A percentile compares a stretch with the other conserved stretches of the same genome.
Evolutionary conservation across 2,329 filamentous ascomycete genomes (phyloP).

Genomic region (Stachybotrys elegans): DNA sequence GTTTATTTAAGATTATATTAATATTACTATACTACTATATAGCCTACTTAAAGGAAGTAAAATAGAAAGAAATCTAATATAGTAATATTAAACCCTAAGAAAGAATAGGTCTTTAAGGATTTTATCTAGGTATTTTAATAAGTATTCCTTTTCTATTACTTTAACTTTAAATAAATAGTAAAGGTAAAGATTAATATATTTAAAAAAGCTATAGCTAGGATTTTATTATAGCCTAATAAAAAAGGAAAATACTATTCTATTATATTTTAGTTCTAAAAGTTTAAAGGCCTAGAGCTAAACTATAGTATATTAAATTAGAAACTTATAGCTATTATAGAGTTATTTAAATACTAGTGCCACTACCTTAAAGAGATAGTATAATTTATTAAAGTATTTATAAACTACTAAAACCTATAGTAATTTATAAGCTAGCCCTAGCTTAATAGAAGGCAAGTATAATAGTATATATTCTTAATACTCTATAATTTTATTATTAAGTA

Average conservation of each 20-base stretch:
- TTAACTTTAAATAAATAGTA: background rate
- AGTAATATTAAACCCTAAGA: background rate
- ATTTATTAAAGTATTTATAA: conserved; percentile 2
- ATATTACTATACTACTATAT: conserved; percentile 4
- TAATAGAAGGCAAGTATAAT: conserved; percentile 1
- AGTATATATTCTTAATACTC: conserved; percentile 1
- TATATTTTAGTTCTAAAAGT: conserved; percentile 4
- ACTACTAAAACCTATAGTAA: conserved; percentile 3
- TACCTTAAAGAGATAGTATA: background rate
- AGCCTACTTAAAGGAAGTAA: conserved; percentile 1
- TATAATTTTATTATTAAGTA: conserved; percentile 4
- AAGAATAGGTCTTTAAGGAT: background rate
- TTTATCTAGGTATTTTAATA: conserved; percentile 1
- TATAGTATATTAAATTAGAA: conserved; percentile 2
- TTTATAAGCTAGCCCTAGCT: conserved; percentile 5
- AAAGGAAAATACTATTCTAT: conserved; percentile 1
- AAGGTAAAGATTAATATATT: conserved; percentile 2
- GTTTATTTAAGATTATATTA: background rate
- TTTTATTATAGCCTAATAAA: conserved; percentile 1
- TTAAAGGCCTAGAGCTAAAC: conserved; percentile 1
- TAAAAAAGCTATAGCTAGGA: background rate
- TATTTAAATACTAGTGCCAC: background rate
- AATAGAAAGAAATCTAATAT: conserved; percentile 1
- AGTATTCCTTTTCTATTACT: conserved; percentile 5
- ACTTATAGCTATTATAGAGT: background rate